Evolutionary conservation across 306 rosid species (phyloP), one percentile per base, ranked within the genome.

Genomic region (Cicer judaicum): DNA sequence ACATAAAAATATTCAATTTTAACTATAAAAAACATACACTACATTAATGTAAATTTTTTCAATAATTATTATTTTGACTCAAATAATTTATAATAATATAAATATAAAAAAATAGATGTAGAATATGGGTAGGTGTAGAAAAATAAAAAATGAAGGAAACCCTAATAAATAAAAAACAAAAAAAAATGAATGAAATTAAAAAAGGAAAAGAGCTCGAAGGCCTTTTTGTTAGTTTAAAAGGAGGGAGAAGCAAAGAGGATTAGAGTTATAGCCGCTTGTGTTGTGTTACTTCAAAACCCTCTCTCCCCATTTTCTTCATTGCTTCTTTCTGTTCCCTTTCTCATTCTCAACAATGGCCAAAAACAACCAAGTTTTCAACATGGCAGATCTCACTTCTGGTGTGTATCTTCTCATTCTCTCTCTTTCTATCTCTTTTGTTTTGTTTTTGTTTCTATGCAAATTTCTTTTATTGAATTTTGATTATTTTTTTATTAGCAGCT

Each of bases 401-500:
- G 1, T 6, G 6, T 5, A 10, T 18, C 14, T 18, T 56, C 65
- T 71, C n/a, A 59, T 6, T 59, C 5, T 59, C 10, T 59, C 14
- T 18, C 1, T 21, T 21, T 6, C 40, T 40, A 4, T 24, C 29
- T 13, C 5, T 36, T 14, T 34, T 52, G 1, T 18, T 81, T 80
- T 8, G 75, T 85, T 2, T 10, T 16, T 10, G 14, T 8, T 1
- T n/a, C 29, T 11, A 21, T 43, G 8, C 8, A 2, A 10, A 44
- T 42, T 42, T 9, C n/a, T 14, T 24, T 6, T 46, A 21, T 46
- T 46, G 13, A 21, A 4, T 67, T 67, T 67, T 67, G 38, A 13
- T 15, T 49, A 40, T 13, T 11, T 54, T 69, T 24, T 5, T 36
- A 10, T n/a, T 38, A 34, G 42, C 39, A 88, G 94, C 87, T 79